phyloP scores from a whole-genome alignment of 2,329 filamentous ascomycete genomes.

The Incumbomyces delicatus region DNA sequence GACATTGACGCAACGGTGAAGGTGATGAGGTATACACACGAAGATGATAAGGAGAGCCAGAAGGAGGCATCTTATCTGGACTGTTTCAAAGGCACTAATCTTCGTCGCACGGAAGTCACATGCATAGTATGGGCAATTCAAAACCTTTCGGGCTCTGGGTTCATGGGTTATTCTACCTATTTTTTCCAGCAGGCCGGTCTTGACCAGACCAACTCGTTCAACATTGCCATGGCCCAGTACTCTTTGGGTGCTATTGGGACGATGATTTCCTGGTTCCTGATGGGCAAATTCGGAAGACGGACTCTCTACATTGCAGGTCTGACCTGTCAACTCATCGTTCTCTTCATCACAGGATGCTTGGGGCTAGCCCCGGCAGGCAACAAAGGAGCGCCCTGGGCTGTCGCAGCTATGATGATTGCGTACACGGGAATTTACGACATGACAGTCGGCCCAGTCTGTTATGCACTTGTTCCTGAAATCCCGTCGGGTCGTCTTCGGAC shows the following conservation, averaged over 20 bases:
- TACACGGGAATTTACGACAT: conserved; percentile 48
- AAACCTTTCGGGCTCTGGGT: conserved; percentile 30
- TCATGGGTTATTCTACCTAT: conserved; percentile 29
- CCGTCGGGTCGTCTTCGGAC: conserved; percentile 46
- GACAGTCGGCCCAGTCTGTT: conserved; percentile 46
- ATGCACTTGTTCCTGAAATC: conserved; percentile 44
- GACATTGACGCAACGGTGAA: conserved; percentile 24
- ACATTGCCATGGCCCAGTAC: conserved; percentile 32
- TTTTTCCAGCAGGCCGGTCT: conserved; percentile 34
- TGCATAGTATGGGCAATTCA: conserved; percentile 33
- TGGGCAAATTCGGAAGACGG: conserved; percentile 31
- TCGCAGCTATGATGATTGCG: conserved; percentile 35
- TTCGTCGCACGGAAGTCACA: conserved; percentile 35
- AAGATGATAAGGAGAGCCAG: conserved; percentile 20
- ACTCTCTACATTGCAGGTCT: conserved; percentile 35
- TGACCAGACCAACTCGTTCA: conserved; percentile 28
- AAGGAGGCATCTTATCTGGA: conserved; percentile 25
- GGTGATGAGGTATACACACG: conserved; percentile 31
- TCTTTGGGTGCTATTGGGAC: conserved; percentile 33
- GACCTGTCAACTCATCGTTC: conserved; percentile 31
- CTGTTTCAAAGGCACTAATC: conserved; percentile 34
- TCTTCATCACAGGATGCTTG: conserved; percentile 28
- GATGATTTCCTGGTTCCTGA: conserved; percentile 33
- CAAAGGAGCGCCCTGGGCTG: conserved; percentile 21
- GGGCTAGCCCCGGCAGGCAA: conserved; percentile 20